A percentile compares a stretch with the other conserved stretches of the same genome.
Conservation (phyloP, 1,284 basidiomycete species). For the Irpex rosettiformis region DNA sequence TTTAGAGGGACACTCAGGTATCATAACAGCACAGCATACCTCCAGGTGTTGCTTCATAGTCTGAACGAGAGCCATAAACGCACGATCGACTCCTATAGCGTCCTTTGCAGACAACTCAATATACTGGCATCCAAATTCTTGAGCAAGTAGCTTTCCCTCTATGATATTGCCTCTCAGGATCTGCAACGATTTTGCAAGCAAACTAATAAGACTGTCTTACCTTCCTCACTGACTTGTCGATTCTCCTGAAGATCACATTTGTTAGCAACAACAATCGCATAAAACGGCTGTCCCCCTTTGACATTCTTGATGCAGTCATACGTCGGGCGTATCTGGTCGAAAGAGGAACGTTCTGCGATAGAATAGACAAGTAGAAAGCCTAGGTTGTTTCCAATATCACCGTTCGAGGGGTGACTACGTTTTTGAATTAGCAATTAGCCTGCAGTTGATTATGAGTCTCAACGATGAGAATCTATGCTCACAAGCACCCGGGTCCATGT, state of each 20-base stretch:
- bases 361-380: constrained; percentile 99
- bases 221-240: constrained; percentile 94
- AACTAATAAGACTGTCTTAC: constrained; percentile 42
- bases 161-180: constrained; percentile 10
- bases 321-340: constrained; percentile 96
- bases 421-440: background rate
- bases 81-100: constrained; percentile 97
- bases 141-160: constrained; percentile 98
- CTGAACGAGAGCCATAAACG: constrained; percentile 95
- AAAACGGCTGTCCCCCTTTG: constrained; percentile 98
- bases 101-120: constrained; percentile 99
- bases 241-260: constrained; percentile 99
- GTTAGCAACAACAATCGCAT: constrained; percentile 97
- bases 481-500: background rate
- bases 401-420: constrained; percentile 28
- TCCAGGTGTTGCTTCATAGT: background rate
- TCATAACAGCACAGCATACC: background rate
- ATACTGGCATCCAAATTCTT: constrained; percentile 95
- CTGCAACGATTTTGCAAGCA: background rate
- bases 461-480: too few relatives aligned
- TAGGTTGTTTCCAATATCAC: constrained; percentile 97
- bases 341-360: constrained; percentile 96
- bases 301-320: constrained; percentile 96
- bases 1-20: too few relatives aligned
- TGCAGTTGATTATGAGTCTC: background rate